A percentile compares a stretch with the other conserved stretches of the same genome.
phyloP scores from a whole-genome alignment of 177 flowering plant genomes.

The Viscum album region DNA sequence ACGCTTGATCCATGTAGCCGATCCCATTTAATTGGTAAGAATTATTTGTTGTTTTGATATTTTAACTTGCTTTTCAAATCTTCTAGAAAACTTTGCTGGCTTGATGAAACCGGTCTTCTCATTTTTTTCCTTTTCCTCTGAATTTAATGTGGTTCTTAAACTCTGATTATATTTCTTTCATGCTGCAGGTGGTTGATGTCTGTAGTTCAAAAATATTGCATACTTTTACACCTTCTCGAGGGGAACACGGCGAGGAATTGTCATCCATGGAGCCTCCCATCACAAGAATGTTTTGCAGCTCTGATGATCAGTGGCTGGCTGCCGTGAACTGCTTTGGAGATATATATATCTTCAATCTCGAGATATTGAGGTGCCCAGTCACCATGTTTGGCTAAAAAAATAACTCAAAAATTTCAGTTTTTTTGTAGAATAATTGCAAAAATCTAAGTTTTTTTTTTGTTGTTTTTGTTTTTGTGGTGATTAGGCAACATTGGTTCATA shows the following conservation, averaged over 20 bases:
- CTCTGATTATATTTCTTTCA: too few species aligned
- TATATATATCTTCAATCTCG: conserved; percentile 72
- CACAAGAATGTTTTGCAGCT: conserved; percentile 68
- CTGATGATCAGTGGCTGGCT: conserved; percentile 91
- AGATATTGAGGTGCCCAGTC: conserved; percentile 47
- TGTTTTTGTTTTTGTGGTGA: conserved; percentile 1
- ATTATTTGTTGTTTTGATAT: too few species aligned
- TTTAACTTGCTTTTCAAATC: background rate
- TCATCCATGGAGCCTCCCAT: conserved; percentile 81
- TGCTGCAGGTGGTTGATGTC: conserved; percentile 61
- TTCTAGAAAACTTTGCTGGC: background rate
- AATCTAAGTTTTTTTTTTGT: background rate
- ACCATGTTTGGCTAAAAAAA: background rate
- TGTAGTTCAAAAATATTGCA: conserved; percentile 34
- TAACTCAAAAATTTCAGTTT: background rate
- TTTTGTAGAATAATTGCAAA: background rate
- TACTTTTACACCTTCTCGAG: conserved; percentile 58
- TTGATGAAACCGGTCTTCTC: background rate
- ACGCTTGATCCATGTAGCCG: too few species aligned
- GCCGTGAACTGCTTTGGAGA: conserved; percentile 91
- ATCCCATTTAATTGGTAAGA: too few species aligned
- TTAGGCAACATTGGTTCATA: conserved; percentile 98
- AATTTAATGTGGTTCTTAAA: background rate
- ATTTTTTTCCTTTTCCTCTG: background rate
- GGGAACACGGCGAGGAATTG: conserved; percentile 28